These are phyloP conservation scores for Eucalyptus coolabah DNA, from an alignment of 345 rosid genomes.

Conservation along the genomic window DNA sequence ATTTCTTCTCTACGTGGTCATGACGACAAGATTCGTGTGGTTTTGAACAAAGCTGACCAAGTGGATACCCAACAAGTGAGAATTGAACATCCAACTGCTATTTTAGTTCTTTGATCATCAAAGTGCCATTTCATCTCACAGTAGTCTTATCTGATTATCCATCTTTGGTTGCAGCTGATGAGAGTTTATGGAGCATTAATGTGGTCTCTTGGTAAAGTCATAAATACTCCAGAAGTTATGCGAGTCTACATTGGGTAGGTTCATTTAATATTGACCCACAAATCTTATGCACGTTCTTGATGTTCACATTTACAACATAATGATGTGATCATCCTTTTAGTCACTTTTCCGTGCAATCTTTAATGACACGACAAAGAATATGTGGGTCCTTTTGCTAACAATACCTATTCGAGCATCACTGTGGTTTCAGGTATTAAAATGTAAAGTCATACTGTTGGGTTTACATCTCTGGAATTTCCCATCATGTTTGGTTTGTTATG, in stretches of 20 bases:
- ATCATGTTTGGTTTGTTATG: not conserved
- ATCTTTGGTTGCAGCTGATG: slow-evolving; percentile 54
- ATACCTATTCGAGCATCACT: not conserved
- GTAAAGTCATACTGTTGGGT: not conserved
- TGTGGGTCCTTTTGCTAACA: not conserved
- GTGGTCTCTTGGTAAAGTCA: slow-evolving; percentile 99
- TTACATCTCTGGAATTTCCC: not conserved
- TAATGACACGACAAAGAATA: not conserved
- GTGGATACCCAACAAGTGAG: slow-evolving; percentile 87
- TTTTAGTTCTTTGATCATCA: not conserved
- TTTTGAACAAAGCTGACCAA: slow-evolving; percentile 94
- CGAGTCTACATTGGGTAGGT: slow-evolving; percentile 94
- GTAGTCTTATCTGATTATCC: not conserved
- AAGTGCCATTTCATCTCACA: not conserved
- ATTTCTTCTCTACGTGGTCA: slow-evolving; percentile 90
- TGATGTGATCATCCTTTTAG: not conserved
- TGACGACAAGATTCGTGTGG: slow-evolving; percentile 95
- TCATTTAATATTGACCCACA: not conserved
- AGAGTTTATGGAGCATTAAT: slow-evolving; percentile 97
- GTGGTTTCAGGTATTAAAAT: not conserved
- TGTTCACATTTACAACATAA: not conserved
- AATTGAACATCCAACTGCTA: not conserved
- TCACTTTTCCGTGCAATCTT: not conserved
- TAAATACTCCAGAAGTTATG: slow-evolving; percentile 85
- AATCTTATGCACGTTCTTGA: not conserved